phyloP scores from a whole-genome alignment of 805 yeast species.

The Kluyveromyces wickerhamii region DNA sequence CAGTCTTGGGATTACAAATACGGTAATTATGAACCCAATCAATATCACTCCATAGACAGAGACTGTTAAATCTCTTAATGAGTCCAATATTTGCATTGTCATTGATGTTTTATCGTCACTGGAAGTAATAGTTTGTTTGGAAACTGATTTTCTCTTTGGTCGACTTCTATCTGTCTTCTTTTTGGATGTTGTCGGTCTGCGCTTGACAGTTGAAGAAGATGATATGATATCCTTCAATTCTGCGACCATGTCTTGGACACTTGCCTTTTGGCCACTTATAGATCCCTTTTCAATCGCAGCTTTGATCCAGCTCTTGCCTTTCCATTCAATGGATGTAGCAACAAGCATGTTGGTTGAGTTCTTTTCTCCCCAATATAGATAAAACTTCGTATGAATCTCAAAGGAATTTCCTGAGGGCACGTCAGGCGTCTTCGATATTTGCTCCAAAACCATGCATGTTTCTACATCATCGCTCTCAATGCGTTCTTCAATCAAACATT shows the following conservation, averaged over 20 bases:
- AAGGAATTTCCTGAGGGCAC: slow-evolving; percentile 71
- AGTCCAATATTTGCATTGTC: too few species aligned
- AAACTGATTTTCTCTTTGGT: slow-evolving; percentile 6
- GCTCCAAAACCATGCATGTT: slow-evolving; percentile 37
- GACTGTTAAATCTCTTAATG: too few species aligned
- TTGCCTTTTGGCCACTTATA: slow-evolving; percentile 63
- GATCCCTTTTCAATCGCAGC: slow-evolving; percentile 71
- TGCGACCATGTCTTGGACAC: slow-evolving; percentile 38
- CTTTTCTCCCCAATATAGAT: slow-evolving; percentile 54
- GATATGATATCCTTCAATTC: slow-evolving; percentile 31
- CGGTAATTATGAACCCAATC: too few species aligned
- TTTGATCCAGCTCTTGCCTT: slow-evolving; percentile 69
- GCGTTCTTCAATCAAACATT: slow-evolving; percentile 50
- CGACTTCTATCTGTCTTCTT: slow-evolving; percentile 13
- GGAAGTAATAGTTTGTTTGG: too few species aligned
- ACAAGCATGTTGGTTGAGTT: slow-evolving; percentile 48
- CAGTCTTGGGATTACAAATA: too few species aligned
- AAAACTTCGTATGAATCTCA: slow-evolving; percentile 50
- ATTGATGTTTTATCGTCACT: too few species aligned
- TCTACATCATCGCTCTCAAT: slow-evolving; percentile 43
- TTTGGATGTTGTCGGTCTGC: slow-evolving; percentile 7
- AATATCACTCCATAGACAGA: too few species aligned
- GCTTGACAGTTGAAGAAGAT: slow-evolving; percentile 15
- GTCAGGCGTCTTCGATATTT: slow-evolving; percentile 58
- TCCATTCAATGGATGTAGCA: slow-evolving; percentile 58